A percentile compares a stretch with the other conserved stretches of the same genome.
Conservation (phyloP, 2,329 filamentous ascomycete species). For the Escovopsis sp. region DNA sequence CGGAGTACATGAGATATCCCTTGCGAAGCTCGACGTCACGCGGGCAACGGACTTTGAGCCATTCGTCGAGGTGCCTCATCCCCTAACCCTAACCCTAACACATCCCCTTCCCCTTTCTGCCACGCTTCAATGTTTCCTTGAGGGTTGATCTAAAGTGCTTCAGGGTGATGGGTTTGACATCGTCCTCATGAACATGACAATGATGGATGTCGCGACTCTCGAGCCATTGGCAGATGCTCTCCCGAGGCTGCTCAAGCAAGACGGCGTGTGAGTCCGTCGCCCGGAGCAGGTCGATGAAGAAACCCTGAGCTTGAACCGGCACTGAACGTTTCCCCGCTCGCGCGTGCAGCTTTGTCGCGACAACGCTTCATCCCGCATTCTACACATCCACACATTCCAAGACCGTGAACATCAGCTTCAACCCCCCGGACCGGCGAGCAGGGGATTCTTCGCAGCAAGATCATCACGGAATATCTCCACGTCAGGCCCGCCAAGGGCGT, state of each 20-base stretch:
- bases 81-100: not conserved
- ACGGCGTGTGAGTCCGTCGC: constrained; percentile 23
- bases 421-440: constrained; percentile 21
- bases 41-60: constrained; percentile 8
- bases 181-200: constrained; percentile 33
- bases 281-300: not conserved
- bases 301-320: too few relatives aligned
- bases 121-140: too few relatives aligned
- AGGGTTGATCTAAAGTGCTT: too few relatives aligned
- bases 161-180: constrained; percentile 24
- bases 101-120: not conserved
- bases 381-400: constrained; percentile 29
- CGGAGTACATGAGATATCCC: constrained; percentile 12
- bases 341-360: constrained; percentile 28
- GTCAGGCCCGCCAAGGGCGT: constrained; percentile 24
- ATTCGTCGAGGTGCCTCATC: constrained; percentile 1
- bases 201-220: constrained; percentile 32
- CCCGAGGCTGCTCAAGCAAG: constrained; percentile 23
- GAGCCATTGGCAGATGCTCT: constrained; percentile 27
- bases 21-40: constrained; percentile 25
- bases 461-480: constrained; percentile 27
- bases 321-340: not conserved
- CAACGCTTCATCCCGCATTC: constrained; percentile 34
- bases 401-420: constrained; percentile 22
- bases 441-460: constrained; percentile 20